Percentiles rank a stretch among this genome's conserved stretches.
These are phyloP conservation scores for Lasiosphaeria ovina DNA, from an alignment of 495 filamentous ascomycete species.

Conservation along the genomic window DNA sequence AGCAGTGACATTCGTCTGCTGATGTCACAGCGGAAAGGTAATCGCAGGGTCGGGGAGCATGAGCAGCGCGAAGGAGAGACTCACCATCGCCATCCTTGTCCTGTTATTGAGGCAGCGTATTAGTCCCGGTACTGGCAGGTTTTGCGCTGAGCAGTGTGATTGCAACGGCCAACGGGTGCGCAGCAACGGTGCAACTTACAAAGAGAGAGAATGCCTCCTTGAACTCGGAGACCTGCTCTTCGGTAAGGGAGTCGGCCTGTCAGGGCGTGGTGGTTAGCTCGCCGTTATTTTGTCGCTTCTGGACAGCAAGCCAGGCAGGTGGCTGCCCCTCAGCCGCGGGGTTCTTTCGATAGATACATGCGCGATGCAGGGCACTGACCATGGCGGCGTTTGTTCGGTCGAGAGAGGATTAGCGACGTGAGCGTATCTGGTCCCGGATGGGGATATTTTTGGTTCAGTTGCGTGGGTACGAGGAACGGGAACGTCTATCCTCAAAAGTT, in stretches of 20 bases:
- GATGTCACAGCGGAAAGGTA: slow-evolving; percentile 3
- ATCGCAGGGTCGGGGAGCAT: slow-evolving; percentile 4
- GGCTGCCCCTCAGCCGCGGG: slow-evolving; percentile 31
- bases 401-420: not conserved
- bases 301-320: slow-evolving; percentile 4
- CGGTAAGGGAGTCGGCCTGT: slow-evolving; percentile 89
- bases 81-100: slow-evolving; percentile 99
- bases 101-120: slow-evolving; percentile 46
- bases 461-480: not conserved
- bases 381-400: slow-evolving; percentile 2
- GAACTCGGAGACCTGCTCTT: slow-evolving; percentile 99
- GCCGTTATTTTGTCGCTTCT: slow-evolving; percentile 13
- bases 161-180: not conserved
- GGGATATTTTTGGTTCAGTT: not conserved
- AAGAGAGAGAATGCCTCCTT: slow-evolving; percentile 99
- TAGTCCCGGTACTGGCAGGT: slow-evolving; percentile 10
- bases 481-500: not conserved
- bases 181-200: slow-evolving; percentile 60
- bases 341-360: slow-evolving; percentile 11
- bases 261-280: slow-evolving; percentile 22
- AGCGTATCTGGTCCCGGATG: not conserved
- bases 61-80: slow-evolving; percentile 39
- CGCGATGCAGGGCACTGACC: not conserved
- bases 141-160: slow-evolving; percentile 10
- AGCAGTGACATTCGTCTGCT: not conserved